Conservation (phyloP, 306 rosid species). For the Cicer pinnatifidum region DNA sequence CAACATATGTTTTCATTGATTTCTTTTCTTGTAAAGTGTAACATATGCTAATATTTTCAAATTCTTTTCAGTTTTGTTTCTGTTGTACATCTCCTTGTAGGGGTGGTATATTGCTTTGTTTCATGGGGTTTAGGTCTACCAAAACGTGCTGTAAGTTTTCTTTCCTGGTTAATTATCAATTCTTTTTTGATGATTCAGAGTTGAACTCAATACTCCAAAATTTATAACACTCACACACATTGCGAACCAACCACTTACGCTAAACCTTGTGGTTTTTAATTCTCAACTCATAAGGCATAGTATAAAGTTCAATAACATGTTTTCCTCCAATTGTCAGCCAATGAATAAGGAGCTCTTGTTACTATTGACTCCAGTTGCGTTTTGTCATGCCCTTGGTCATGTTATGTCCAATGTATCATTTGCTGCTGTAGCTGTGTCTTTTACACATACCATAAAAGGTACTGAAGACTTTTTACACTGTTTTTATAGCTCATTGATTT, state of each 20-base stretch:
- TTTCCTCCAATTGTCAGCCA: background rate
- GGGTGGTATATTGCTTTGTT: slow-evolving; percentile 26
- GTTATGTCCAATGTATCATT: slow-evolving; percentile 36
- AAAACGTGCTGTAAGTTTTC: slow-evolving; percentile 21
- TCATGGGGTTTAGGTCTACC: slow-evolving; percentile 25
- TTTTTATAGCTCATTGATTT: background rate
- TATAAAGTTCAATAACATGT: slow-evolving; percentile 17
- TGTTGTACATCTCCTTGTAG: slow-evolving; percentile 29
- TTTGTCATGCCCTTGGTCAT: slow-evolving; percentile 36
- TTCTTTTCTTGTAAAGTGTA: background rate
- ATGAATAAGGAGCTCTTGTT: slow-evolving; percentile 26
- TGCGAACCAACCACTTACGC: no score
- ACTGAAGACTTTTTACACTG: background rate
- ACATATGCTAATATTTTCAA: slow-evolving; percentile 4
- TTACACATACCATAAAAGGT: slow-evolving; percentile 35
- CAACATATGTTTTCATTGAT: background rate
- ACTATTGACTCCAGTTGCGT: slow-evolving; percentile 30
- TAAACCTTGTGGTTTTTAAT: no score
- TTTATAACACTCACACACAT: no score
- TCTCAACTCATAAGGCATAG: background rate
- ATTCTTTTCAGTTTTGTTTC: slow-evolving; percentile 22
- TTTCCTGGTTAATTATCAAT: background rate
- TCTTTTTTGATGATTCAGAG: no score
- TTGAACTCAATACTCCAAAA: no score
- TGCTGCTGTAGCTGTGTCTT: slow-evolving; percentile 28